Base-by-base conservation (phyloP, 257 asterid species). In the Przewalskia tangutica region DNA sequence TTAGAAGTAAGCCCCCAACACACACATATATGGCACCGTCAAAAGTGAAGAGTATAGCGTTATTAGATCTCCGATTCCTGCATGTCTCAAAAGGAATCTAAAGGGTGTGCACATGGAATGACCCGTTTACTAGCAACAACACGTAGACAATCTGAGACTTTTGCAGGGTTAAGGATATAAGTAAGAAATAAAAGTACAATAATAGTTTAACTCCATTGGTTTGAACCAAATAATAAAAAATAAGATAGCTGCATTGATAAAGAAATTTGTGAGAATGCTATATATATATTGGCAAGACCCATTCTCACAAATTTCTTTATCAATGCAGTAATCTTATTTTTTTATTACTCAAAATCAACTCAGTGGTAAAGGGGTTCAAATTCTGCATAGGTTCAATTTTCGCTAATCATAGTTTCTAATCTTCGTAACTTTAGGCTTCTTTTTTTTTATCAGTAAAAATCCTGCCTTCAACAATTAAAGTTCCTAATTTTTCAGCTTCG, bases 51-150 rank as follows among this genome's bases (percentile, higher is more conserved):
- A 46, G 27, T 14, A 70, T 17, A 11, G 3, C 46, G 59, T 27
- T 27, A 27, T 3, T 71, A 46, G 42, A 71, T 71, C 79, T 71
- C 42, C 20, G 36, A 68, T 4, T 20, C 38, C n/a, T 40, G 59
- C 82, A 66, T 64, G 77, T 55, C 54, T 54, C 44, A 54, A 63
- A 79, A 63, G 58, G 87, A 85, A 82, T 78, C 82, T 82, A 27
- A 56, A 20, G 46, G 48, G 81, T 68, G 63, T 59, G 83, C 64
- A 82, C 70, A 70, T 44, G 64, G 76, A 40, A 46, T 56, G 55
- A 78, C 80, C 44, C 36, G 11, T 54, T 56, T 3, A 13, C 36
- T 70, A 59, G 16, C 40, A 76, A 16, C 12, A 20, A 16, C 44
- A 4, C 9, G 2, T 6, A 23, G 8, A 12, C 7, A 60, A 9